These are phyloP conservation scores for Aspergillus calidoustus DNA, from an alignment of 2,329 filamentous ascomycete species.

Conservation along the genomic window DNA sequence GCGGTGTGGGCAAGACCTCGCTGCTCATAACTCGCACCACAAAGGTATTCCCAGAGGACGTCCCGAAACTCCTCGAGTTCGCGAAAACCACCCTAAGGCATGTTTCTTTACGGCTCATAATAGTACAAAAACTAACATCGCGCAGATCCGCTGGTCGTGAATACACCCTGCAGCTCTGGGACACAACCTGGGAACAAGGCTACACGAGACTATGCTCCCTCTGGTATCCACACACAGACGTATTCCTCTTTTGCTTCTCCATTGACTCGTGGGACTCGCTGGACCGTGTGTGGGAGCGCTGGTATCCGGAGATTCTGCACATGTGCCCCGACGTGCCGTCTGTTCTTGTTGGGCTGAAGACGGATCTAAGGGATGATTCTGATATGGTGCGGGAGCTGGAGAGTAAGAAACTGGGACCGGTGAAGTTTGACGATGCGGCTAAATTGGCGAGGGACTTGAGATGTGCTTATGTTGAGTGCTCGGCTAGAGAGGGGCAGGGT, in stretches of 20 bases:
- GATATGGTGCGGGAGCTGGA: not conserved
- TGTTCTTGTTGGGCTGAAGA: not conserved
- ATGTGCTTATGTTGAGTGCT: not conserved
- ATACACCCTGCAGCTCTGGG: not conserved
- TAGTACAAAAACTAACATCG: not conserved
- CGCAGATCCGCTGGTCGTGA: not conserved
- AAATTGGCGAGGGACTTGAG: not conserved
- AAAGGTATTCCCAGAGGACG: not conserved
- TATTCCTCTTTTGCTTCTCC: conserved; percentile 1
- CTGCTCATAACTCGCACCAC: not conserved
- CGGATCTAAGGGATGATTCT: not conserved
- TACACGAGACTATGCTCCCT: not conserved
- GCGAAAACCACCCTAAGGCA: not conserved
- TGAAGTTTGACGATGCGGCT: not conserved
- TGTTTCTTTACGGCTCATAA: not conserved
- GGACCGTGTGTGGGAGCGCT: not conserved
- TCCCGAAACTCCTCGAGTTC: not conserved
- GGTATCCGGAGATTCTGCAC: not conserved
- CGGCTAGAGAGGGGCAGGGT: not conserved
- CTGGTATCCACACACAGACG: conserved; percentile 1
- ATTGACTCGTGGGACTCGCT: not conserved
- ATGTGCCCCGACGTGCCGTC: not conserved
- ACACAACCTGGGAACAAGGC: conserved; percentile 1
- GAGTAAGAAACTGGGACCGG: not conserved
- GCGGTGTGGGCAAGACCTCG: conserved; percentile 1